A percentile compares a stretch with the other conserved stretches of the same genome.
phyloP scores from a whole-genome alignment of 495 filamentous ascomycete genomes.

The Jackrogersella minutella region DNA sequence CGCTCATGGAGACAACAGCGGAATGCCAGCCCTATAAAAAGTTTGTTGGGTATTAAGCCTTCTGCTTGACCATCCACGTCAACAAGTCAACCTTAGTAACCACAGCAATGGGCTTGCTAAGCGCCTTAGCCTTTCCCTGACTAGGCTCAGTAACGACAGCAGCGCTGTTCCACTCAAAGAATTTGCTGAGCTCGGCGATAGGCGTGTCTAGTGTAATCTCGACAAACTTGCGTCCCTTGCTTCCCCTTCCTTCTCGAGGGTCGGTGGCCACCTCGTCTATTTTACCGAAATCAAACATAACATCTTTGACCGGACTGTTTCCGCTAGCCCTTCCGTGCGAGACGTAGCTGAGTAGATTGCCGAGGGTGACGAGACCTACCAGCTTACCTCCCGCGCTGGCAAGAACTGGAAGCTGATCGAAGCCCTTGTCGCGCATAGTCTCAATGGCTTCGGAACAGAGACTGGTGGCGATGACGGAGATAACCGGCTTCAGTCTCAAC shows the following conservation, averaged over 20 bases:
- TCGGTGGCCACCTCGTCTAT: slow-evolving; percentile 90
- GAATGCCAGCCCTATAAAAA: not conserved
- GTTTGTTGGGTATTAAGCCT: slow-evolving; percentile 35
- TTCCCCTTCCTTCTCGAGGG: slow-evolving; percentile 65
- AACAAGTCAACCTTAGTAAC: slow-evolving; percentile 97
- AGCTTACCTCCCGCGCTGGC: slow-evolving; percentile 71
- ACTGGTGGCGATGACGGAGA: slow-evolving; percentile 73
- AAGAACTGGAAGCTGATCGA: slow-evolving; percentile 94
- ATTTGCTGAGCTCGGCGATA: slow-evolving; percentile 80
- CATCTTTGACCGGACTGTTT: slow-evolving; percentile 75
- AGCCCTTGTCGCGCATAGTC: slow-evolving; percentile 95
- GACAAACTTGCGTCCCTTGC: slow-evolving; percentile 73
- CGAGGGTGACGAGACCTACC: slow-evolving; percentile 90
- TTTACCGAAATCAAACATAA: slow-evolving; percentile 94
- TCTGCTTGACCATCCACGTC: slow-evolving; percentile 87
- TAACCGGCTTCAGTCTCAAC: slow-evolving; percentile 89
- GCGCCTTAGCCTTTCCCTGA: slow-evolving; percentile 57
- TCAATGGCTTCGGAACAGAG: slow-evolving; percentile 87
- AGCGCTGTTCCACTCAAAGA: slow-evolving; percentile 98
- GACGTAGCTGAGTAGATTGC: slow-evolving; percentile 91
- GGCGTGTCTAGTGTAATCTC: slow-evolving; percentile 94
- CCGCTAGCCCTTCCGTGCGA: slow-evolving; percentile 78
- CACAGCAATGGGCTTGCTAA: slow-evolving; percentile 82
- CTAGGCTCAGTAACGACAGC: slow-evolving; percentile 84
- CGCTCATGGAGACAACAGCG: not conserved